Conservation (phyloP, 805 yeast genomes). For the Candida chauliodis region DNA sequence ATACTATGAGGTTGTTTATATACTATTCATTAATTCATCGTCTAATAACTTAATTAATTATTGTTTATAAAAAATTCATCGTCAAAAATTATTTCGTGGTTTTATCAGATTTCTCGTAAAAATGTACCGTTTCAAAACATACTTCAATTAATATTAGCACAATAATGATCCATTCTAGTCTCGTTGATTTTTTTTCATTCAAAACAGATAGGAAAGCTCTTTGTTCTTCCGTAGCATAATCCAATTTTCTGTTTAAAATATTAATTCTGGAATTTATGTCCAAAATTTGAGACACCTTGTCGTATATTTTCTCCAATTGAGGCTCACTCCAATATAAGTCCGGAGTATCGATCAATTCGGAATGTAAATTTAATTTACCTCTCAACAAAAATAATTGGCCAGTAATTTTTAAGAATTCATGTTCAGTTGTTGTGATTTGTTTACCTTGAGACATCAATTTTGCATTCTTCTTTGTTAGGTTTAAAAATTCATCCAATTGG, state of each 20-base stretch:
- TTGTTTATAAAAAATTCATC: neutral
- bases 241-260: constrained; percentile 79
- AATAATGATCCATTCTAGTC: constrained; percentile 87
- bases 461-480: constrained; percentile 59
- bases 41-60: neutral
- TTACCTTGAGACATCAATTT: constrained; percentile 64
- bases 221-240: constrained; percentile 87
- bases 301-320: constrained; percentile 70
- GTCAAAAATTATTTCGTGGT: constrained; percentile 2
- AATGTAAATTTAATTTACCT: constrained; percentile 79
- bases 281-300: constrained; percentile 62
- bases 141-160: constrained; percentile 82
- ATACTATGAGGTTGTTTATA: neutral
- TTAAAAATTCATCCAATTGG: constrained; percentile 66
- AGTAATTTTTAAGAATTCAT: constrained; percentile 63
- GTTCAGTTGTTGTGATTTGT: constrained; percentile 40
- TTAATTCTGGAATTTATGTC: constrained; percentile 77
- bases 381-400: constrained; percentile 74
- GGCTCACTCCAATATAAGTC: constrained; percentile 95
- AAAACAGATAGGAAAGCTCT: constrained; percentile 71
- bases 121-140: constrained; percentile 73
- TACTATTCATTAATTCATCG: neutral
- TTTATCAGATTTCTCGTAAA: constrained; percentile 31
- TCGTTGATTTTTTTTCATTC: constrained; percentile 70
- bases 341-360: constrained; percentile 88